Evolutionary conservation across 2,329 filamentous ascomycete species (phyloP).

Genomic region (Xylaria sp.): DNA sequence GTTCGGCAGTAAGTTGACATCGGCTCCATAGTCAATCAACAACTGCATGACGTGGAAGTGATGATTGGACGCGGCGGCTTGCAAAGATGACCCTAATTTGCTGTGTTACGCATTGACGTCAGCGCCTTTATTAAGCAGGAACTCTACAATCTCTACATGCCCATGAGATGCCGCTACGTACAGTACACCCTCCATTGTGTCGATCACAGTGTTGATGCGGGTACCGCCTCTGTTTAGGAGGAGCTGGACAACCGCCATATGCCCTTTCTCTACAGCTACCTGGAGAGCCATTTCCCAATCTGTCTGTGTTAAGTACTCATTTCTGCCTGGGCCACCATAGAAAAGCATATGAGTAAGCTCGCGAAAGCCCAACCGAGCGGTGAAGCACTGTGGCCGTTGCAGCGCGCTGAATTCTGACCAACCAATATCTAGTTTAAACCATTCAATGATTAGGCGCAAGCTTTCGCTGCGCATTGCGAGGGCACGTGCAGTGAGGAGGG

Average conservation of each 20-base stretch:
- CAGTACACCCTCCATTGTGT: neutral
- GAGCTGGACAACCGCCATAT: neutral
- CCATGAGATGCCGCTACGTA: neutral
- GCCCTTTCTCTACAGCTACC: neutral
- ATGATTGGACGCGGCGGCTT: no score
- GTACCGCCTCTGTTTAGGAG: neutral
- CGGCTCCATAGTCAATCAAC: no score
- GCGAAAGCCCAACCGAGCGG: neutral
- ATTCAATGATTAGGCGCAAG: neutral
- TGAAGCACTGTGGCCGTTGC: neutral
- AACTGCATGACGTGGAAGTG: no score
- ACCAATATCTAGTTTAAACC: no score
- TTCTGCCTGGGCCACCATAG: neutral
- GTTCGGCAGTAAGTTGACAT: no score
- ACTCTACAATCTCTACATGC: neutral
- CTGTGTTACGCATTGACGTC: no score
- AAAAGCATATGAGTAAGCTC: conserved; percentile 11
- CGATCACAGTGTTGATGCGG: neutral
- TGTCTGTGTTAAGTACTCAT: neutral
- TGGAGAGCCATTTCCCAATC: conserved; percentile 1
- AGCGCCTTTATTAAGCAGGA: no score
- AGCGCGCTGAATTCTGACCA: neutral
- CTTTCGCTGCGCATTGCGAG: conserved; percentile 4
- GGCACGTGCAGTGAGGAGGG: neutral
- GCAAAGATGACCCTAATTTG: no score